A percentile compares a stretch with the other conserved stretches of the same genome.
Conservation (phyloP, 2,329 filamentous ascomycete genomes). For the Penicillium freii region DNA sequence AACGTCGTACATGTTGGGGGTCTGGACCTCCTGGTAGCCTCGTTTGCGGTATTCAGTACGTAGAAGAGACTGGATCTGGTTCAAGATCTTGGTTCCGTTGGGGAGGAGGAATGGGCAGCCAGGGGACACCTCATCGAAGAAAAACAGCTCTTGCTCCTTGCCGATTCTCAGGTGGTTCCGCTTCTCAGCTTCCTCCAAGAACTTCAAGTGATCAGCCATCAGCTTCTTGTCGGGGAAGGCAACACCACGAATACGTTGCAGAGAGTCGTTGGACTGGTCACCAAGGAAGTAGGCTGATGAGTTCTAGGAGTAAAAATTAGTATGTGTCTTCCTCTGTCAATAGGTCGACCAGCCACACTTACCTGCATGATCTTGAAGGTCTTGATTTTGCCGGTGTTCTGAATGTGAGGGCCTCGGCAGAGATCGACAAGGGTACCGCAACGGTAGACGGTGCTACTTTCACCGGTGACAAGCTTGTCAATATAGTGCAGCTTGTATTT, state of each 20-base stretch:
- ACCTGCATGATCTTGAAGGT: conserved; percentile 88
- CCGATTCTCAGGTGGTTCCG: conserved; percentile 93
- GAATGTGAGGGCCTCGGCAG: conserved; percentile 91
- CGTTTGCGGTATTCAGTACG: conserved; percentile 87
- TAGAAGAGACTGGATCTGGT: conserved; percentile 77
- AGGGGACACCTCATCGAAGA: conserved; percentile 92
- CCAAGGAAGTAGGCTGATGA: conserved; percentile 89
- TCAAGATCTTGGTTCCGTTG: conserved; percentile 90
- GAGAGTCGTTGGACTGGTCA: conserved; percentile 86
- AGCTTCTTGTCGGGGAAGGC: conserved; percentile 96
- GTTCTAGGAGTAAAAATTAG: conserved; percentile 46
- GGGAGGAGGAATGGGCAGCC: conserved; percentile 91
- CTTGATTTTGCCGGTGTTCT: conserved; percentile 90
- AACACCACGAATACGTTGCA: conserved; percentile 95
- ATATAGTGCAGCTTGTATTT: conserved; percentile 99
- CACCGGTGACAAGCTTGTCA: conserved; percentile 87
- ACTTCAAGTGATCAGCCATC: conserved; percentile 89
- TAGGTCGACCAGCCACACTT: conserved; percentile 12
- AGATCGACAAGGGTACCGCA: conserved; percentile 93
- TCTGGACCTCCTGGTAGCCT: conserved; percentile 91
- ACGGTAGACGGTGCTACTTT: conserved; percentile 89
- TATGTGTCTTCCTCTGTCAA: neutral
- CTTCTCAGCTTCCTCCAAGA: conserved; percentile 96
- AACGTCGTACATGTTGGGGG: conserved; percentile 94
- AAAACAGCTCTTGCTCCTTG: conserved; percentile 94